Evolutionary conservation across 352 stramenopile species (phyloP).

Genomic region (Globisporangium paroecandrum): DNA sequence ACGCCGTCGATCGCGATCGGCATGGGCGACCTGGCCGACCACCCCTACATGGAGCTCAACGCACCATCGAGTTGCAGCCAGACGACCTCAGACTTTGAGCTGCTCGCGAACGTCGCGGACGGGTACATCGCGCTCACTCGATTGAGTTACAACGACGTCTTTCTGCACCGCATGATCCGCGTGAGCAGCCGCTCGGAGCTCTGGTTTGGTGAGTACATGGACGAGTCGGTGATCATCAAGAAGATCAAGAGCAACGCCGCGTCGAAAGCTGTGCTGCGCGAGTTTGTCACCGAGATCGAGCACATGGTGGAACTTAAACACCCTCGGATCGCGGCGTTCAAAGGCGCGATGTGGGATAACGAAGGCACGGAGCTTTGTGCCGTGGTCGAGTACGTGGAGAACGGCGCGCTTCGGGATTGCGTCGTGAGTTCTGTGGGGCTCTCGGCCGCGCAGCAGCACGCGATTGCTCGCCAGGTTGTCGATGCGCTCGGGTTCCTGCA

Average conservation of each 20-base stretch:
- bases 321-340: slow-evolving; percentile 64
- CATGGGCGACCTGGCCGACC: slow-evolving; percentile 53
- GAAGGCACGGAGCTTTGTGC: slow-evolving; percentile 67
- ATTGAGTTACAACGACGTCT: slow-evolving; percentile 70
- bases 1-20: slow-evolving; percentile 50
- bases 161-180: slow-evolving; percentile 67
- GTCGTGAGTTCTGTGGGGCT: slow-evolving; percentile 38
- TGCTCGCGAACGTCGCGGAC: slow-evolving; percentile 60
- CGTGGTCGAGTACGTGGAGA: slow-evolving; percentile 67
- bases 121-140: slow-evolving; percentile 65
- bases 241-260: slow-evolving; percentile 78
- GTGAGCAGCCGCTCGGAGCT: slow-evolving; percentile 71
- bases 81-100: slow-evolving; percentile 71
- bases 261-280: slow-evolving; percentile 56
- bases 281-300: slow-evolving; percentile 82
- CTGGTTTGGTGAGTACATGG: slow-evolving; percentile 69
- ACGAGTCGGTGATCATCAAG: slow-evolving; percentile 68
- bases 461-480: slow-evolving; percentile 66
- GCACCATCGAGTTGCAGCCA: slow-evolving; percentile 53
- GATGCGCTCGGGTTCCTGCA: slow-evolving; percentile 67
- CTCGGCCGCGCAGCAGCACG: slow-evolving; percentile 58
- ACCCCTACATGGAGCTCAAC: slow-evolving; percentile 56
- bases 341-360: slow-evolving; percentile 69
- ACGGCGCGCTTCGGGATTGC: slow-evolving; percentile 60
- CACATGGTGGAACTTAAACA: slow-evolving; percentile 71